Base-by-base conservation (phyloP, 2,329 filamentous ascomycete genomes). In the Xylaria sp. region DNA sequence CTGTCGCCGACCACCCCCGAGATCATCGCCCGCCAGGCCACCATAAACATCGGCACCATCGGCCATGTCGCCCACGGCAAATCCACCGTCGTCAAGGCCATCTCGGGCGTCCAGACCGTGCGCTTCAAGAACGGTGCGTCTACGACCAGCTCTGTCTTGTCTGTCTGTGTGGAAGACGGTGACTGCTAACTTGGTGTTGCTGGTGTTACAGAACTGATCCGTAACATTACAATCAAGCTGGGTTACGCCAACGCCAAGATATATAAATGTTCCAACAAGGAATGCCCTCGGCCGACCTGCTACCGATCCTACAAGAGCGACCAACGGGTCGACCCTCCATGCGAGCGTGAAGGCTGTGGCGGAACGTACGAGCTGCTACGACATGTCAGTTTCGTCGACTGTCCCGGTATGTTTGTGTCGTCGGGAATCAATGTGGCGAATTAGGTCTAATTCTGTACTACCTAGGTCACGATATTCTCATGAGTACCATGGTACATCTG, bases 31-130 rank as follows among this genome's bases (percentile, higher is more conserved):
- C 90, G 96, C 78, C 96, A 99, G 88, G 96, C 96, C 65, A 99
- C 96, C 66, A 98, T 98, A 87, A 98, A 98, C 84, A 98, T 98
- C 77, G 96, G 95, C 74, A 98, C 96, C 71, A 98, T 99, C 82
- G 95, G 95, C 66, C 96, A 98, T 82, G 95, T 98, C 87, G 96
- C 96, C 80, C 95, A 98, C 92, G 95, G 95, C 81, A 98, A 98
- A 83, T 97, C 94, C 71, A 99, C 96, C 25, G 96, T 99, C 60
- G 96, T 99, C 78, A 99, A 99, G 88, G 96, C 96, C 78, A 98
- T 99, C 78, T 98, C 96, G 1, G 96, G 96, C 72, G 96, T 99
- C 73, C 96, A 99, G 88, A 99, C 96, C 20, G 96, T 99, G 80
- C 90, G 96, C 76, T 99, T 99, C 88, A 99, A 99, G 92, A 99